phyloP scores from a whole-genome alignment of 2,329 filamentous ascomycete species.

The Botrytis pseudocinerea region DNA sequence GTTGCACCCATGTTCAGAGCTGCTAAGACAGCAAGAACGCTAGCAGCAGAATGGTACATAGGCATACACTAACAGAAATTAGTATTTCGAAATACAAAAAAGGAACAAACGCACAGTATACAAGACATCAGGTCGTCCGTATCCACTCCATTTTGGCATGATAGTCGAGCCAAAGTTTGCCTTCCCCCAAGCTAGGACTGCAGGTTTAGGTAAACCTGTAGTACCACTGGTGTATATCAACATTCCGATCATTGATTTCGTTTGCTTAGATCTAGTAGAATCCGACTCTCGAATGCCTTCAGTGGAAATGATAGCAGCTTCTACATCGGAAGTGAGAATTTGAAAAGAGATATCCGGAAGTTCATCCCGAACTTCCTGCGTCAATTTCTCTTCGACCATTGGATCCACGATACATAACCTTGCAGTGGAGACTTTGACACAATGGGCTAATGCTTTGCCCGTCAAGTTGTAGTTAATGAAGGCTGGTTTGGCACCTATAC shows the following conservation, averaged over 20 bases:
- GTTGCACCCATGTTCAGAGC: conserved; percentile 63
- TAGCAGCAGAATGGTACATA: conserved; percentile 80
- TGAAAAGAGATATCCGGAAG: conserved; percentile 58
- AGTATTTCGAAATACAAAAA: conserved; percentile 28
- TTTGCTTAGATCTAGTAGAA: conserved; percentile 51
- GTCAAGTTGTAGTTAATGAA: conserved; percentile 87
- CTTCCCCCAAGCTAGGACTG: conserved; percentile 74
- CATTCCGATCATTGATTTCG: conserved; percentile 59
- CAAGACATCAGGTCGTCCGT: conserved; percentile 66
- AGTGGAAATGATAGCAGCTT: conserved; percentile 54
- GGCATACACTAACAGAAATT: conserved; percentile 68
- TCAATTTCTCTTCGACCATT: conserved; percentile 55
- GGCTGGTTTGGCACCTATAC: conserved; percentile 77
- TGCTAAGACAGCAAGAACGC: conserved; percentile 66
- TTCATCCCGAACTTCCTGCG: conserved; percentile 56
- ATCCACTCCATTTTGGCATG: conserved; percentile 54
- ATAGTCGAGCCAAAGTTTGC: conserved; percentile 55
- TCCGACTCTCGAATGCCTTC: conserved; percentile 60
- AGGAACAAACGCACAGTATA: conserved; percentile 61
- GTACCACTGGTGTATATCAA: conserved; percentile 87
- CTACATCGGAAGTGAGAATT: conserved; percentile 59
- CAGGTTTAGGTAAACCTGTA: conserved; percentile 79
- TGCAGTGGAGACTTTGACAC: conserved; percentile 66
- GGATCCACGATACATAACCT: conserved; percentile 70
- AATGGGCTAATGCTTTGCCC: conserved; percentile 71